Evolutionary conservation across 768 basidiomycete species (phyloP), one percentile per base, ranked within the genome.

Genomic region (Leccinum subgranulosum): DNA sequence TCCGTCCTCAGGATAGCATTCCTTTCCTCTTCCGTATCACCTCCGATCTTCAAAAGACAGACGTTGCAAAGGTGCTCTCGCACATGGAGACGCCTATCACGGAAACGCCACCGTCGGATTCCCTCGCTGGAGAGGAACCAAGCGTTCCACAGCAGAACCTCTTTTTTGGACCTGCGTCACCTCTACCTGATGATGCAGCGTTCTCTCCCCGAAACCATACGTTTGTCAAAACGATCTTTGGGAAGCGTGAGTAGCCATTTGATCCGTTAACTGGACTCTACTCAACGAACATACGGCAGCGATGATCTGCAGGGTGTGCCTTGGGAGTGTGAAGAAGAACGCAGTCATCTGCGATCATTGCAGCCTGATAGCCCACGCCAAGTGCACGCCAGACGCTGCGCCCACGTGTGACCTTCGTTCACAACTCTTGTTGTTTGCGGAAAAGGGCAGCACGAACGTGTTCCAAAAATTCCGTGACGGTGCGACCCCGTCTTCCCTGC

Each of bases 11-110:
- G 67, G 96, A 98, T 68, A 94, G 92, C 67, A 91, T 98, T 34
- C 96, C 96, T 10, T 97, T 97, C 80, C 78, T 97, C 12, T 87
- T 94, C 29, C 88, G 95, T 4, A 88, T 97, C 68, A 94, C 93
- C 69, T 80, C 85, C 57, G 95, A 97, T 66, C 69, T 92, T 54
- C 87, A 90, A 58, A 90, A 88, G 72, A 77, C 83, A 19, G 89
- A 91, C 49, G 79, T 76, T 46, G 75, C 81, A 51, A 83, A 83
- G 51, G 81, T 84, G 59, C 66, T 80, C 33, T 71, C 79, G n/a
- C 69, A 71, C 41, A 68, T 80, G 54, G 76, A 77, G 54, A 28
- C 53, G 5, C 59, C 61, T 1, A 67, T 68, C 25, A 46, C 55
- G 14, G 72, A 74, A 52, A 66, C 80, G 28, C 73, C 81, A 4